Evolutionary conservation across 768 basidiomycete genomes (phyloP).

Genomic region (Suillus sp.): DNA sequence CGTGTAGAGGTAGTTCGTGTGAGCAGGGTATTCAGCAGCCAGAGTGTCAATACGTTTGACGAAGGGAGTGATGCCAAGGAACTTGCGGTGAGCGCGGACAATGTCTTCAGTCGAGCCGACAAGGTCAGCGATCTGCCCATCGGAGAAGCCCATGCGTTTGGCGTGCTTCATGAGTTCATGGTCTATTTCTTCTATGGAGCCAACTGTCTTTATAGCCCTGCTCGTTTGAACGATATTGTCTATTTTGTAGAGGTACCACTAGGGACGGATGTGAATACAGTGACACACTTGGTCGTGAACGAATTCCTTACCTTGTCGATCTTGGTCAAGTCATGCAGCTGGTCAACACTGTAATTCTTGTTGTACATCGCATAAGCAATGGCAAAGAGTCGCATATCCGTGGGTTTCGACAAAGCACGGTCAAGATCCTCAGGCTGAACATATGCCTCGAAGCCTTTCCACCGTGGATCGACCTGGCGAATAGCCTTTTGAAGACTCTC

Average conservation of each 20-base stretch:
- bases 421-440: constrained; percentile 86
- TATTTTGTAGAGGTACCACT: constrained; percentile 99
- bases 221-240: constrained; percentile 97
- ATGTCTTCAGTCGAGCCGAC: constrained; percentile 69
- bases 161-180: constrained; percentile 81
- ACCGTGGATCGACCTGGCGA: constrained; percentile 95
- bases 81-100: constrained; percentile 86
- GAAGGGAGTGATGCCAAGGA: constrained; percentile 87
- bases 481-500: constrained; percentile 98
- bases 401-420: constrained; percentile 75
- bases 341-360: constrained; percentile 86
- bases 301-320: constrained; percentile 79
- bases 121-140: constrained; percentile 87
- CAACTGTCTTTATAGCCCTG: constrained; percentile 67
- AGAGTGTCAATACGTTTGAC: constrained; percentile 99
- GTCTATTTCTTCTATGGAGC: constrained; percentile 68
- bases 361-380: constrained; percentile 98
- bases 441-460: constrained; percentile 97
- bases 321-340: constrained; percentile 91
- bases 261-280: neutral
- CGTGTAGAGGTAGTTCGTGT: constrained; percentile 99
- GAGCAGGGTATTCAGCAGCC: constrained; percentile 97
- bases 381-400: constrained; percentile 95
- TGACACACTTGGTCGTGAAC: neutral
- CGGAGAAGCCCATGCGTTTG: constrained; percentile 95